A percentile compares a stretch with the other conserved stretches of the same genome.
These are phyloP conservation scores for Nematocida ironsii DNA, from an alignment of 371 early-diverging fungal genomes.

Conservation along the genomic window DNA sequence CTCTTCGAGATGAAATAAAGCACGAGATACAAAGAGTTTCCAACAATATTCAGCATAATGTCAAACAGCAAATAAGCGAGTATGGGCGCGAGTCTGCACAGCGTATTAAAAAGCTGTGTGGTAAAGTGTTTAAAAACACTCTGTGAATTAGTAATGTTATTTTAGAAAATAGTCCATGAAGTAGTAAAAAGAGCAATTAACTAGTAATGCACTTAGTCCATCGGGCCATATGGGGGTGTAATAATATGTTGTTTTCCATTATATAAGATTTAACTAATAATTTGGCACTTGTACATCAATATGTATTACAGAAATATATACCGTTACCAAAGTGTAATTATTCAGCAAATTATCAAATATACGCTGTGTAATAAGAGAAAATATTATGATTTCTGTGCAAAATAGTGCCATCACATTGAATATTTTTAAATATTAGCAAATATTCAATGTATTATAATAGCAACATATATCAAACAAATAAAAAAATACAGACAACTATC, in stretches of 20 bases:
- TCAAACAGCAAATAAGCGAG: no score
- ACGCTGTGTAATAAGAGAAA: neutral
- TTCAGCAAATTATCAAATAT: neutral
- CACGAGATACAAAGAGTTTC: no score
- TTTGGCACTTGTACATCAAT: neutral
- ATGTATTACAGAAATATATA: neutral
- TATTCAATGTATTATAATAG: neutral
- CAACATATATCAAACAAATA: neutral
- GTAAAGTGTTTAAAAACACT: no score
- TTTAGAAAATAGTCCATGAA: neutral
- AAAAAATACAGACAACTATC: neutral
- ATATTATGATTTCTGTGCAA: neutral
- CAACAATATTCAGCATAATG: no score
- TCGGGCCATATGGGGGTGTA: neutral
- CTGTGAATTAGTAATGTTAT: no score
- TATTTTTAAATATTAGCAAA: neutral
- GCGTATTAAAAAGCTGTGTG: no score
- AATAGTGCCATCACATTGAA: neutral
- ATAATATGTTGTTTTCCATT: neutral
- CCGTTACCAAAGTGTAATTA: neutral
- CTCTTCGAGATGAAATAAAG: no score
- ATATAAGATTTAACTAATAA: neutral
- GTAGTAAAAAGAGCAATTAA: neutral
- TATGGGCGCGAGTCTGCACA: no score
- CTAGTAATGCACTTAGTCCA: neutral